These are phyloP conservation scores for Candida nonsorbophila DNA, from an alignment of 805 yeast genomes.

Conservation along the genomic window DNA sequence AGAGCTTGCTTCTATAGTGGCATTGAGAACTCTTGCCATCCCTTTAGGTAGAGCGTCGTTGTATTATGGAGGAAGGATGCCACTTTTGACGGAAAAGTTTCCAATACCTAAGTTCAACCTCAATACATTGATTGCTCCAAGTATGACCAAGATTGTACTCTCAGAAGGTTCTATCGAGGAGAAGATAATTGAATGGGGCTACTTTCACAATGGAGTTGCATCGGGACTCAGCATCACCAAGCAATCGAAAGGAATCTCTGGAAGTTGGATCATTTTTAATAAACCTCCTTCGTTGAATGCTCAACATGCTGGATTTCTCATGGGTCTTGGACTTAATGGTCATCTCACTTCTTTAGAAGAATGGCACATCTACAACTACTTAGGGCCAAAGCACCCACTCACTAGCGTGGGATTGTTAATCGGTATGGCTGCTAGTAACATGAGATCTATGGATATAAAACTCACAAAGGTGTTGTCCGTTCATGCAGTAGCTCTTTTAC, in stretches of 20 bases:
- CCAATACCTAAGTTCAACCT: conserved; percentile 74
- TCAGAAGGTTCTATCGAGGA: conserved; percentile 50
- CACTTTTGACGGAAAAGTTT: conserved; percentile 80
- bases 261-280: conserved; percentile 89
- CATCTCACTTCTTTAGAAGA: conserved; percentile 80
- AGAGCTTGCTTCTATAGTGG: conserved; percentile 55
- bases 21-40: conserved; percentile 66
- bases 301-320: conserved; percentile 91
- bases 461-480: conserved; percentile 88
- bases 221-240: conserved; percentile 74
- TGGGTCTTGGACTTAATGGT: conserved; percentile 90
- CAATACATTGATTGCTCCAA: conserved; percentile 59
- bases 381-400: conserved; percentile 81
- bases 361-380: conserved; percentile 92
- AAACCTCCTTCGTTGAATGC: conserved; percentile 66
- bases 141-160: conserved; percentile 55
- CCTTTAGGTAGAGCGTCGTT: conserved; percentile 79
- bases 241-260: conserved; percentile 64
- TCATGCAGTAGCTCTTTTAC: conserved; percentile 86
- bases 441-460: conserved; percentile 79
- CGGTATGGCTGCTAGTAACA: conserved; percentile 88
- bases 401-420: conserved; percentile 83
- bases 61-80: conserved; percentile 61
- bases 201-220: conserved; percentile 88
- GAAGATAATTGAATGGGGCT: conserved; percentile 67